These are phyloP conservation scores for Chenopodium album DNA, from an alignment of 148 eudicot species.

Conservation along the genomic window DNA sequence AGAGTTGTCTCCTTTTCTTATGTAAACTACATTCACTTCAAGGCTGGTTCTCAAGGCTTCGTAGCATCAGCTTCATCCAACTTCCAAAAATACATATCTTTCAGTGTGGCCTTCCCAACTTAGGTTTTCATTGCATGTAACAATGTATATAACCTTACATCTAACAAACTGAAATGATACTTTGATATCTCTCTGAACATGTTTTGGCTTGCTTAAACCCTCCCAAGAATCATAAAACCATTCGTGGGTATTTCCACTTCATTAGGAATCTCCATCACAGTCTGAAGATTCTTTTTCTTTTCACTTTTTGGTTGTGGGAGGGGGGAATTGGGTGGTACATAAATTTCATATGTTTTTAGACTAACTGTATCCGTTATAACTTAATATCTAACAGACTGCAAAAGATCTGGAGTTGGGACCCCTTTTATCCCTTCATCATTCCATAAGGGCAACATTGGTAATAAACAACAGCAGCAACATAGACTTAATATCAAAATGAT, in stretches of 20 bases:
- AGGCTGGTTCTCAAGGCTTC: neutral
- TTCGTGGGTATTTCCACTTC: neutral
- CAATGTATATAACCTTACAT: neutral
- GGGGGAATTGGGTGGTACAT: neutral
- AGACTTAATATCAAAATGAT: no score
- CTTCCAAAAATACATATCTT: neutral
- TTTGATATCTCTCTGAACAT: neutral
- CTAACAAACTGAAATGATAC: neutral
- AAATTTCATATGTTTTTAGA: neutral
- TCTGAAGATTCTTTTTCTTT: neutral
- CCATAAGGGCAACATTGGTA: neutral
- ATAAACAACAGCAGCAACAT: no score
- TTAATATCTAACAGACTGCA: neutral
- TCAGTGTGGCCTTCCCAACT: neutral
- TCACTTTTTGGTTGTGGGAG: neutral
- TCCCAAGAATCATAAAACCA: neutral
- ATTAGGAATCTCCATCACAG: neutral
- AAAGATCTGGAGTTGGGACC: neutral
- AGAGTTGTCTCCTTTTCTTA: neutral
- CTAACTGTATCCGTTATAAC: no score
- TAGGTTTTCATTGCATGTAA: neutral
- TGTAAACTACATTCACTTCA: neutral
- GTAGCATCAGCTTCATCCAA: neutral
- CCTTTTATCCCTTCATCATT: neutral
- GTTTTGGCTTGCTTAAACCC: neutral